phyloP scores from a whole-genome alignment of 2,329 filamentous ascomycete genomes.

The Pseudocercospora vitis region DNA sequence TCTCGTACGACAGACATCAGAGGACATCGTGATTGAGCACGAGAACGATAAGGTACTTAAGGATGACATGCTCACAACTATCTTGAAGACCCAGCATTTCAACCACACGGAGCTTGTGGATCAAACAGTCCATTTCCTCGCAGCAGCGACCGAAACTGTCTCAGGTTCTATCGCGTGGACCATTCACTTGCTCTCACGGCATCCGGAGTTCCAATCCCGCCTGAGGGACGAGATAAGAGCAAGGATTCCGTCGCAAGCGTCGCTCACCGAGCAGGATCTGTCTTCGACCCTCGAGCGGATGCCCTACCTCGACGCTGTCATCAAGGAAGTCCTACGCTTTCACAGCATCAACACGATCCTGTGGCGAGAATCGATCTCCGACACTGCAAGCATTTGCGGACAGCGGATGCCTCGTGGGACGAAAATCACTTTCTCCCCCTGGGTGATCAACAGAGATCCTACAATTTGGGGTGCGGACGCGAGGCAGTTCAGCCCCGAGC shows the following conservation, averaged over 20 bases:
- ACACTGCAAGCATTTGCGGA: constrained; percentile 4
- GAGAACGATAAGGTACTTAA: background rate
- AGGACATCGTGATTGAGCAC: constrained; percentile 15
- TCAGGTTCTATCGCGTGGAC: constrained; percentile 15
- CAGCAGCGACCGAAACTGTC: constrained; percentile 17
- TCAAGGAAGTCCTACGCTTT: constrained; percentile 21
- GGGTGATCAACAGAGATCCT: constrained; percentile 11
- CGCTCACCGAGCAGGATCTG: background rate
- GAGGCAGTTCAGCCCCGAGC: constrained; percentile 12
- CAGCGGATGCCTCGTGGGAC: constrained; percentile 8
- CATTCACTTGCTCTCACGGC: constrained; percentile 13
- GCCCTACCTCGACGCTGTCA: constrained; percentile 20
- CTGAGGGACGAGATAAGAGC: constrained; percentile 14
- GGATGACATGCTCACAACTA: constrained; percentile 14
- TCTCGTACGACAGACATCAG: constrained; percentile 8
- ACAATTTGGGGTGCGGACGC: constrained; percentile 10
- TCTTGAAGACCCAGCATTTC: constrained; percentile 14
- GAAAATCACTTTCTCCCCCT: constrained; percentile 12
- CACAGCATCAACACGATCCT: constrained; percentile 23
- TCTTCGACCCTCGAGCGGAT: background rate
- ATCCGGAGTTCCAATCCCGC: background rate
- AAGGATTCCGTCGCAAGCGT: constrained; percentile 6
- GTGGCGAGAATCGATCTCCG: constrained; percentile 12
- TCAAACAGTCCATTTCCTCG: constrained; percentile 18
- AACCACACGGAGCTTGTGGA: constrained; percentile 11